Evolutionary conservation across 352 stramenopile species (phyloP), one percentile per base, ranked within the genome.

Genomic region (Globisporangium alternatum): DNA sequence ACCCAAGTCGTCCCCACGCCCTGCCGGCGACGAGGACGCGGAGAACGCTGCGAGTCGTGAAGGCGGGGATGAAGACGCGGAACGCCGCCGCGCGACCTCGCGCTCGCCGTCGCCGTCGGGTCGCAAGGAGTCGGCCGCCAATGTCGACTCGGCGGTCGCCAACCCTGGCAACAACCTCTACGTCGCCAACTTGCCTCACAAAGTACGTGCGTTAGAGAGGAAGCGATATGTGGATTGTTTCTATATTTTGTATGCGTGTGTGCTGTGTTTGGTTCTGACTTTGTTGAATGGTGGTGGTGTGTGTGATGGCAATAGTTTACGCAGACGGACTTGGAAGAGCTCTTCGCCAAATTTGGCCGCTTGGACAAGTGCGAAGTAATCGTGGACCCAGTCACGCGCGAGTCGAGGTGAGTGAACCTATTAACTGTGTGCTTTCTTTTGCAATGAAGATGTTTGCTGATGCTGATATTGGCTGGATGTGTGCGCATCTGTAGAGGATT

Each of bases 141-240:
- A 68, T 4, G 45, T 13, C 25, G 66, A 71, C 39, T 17, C 44
- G 5, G 59, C 74, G 33, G 67, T 58, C 13, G 51, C 17, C 6
- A 93, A 93, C 73, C 78, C 78, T 2, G 85, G 85, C 67, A 93
- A 93, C 75, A 91, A 91, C 64, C 66, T 93, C 60, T 93, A 93
- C 53, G 80, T 92, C 17, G 86, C 86, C 45, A 91, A 91, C 63
- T 62, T 94, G 31, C 65, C 83, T 13, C 69, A 80, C 8, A 69
- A 78, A 19, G 73, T 89, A 72, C 64, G 77, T 66, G 5, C 7
- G 2, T 43, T 43, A 13, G 15, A 28, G 25, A 28, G 25, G 25
- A 28, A 28, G 25, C 25, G 25, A 28, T 28, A 17, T 43, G 9
- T 47, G 25, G 25, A 13, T n/a, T 55, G 30, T 61, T 41, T 56